phyloP scores from a whole-genome alignment of 768 basidiomycete species.

The Myochromella boudieri region DNA sequence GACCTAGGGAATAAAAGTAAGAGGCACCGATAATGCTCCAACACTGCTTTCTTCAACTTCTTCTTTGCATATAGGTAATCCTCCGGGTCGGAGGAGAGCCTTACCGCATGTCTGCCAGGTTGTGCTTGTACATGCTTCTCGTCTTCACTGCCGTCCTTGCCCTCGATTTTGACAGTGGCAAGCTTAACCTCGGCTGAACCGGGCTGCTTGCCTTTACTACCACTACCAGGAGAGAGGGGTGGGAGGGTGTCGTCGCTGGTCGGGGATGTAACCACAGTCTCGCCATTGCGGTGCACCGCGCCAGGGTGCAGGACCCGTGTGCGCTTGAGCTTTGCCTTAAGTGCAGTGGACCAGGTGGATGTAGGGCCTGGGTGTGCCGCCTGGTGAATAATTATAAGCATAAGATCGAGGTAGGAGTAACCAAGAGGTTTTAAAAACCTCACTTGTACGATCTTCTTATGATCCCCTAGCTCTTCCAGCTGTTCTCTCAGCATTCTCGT shows the following conservation, averaged over 20 bases:
- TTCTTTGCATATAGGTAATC: constrained; percentile 85
- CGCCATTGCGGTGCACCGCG: no score
- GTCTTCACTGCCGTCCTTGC: constrained; percentile 5
- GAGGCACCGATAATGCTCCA: constrained; percentile 78
- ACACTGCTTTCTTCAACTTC: constrained; percentile 77
- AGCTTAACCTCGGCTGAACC: no score
- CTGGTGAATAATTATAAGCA: not conserved
- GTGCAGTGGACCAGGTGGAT: constrained; percentile 9
- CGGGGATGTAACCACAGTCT: no score
- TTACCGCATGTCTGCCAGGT: constrained; percentile 2
- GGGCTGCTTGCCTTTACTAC: no score
- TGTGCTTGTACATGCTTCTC: constrained; percentile 9
- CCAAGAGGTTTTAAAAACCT: constrained; percentile 15
- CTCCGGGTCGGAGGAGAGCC: constrained; percentile 57
- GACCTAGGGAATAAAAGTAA: not conserved
- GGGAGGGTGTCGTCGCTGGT: no score
- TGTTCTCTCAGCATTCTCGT: constrained; percentile 59
- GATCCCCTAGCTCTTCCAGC: constrained; percentile 71
- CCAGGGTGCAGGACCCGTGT: not conserved
- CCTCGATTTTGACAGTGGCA: no score
- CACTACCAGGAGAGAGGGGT: no score
- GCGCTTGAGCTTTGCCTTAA: constrained; percentile 1
- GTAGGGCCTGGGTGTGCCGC: not conserved
- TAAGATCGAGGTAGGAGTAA: not conserved
- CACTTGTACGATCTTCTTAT: constrained; percentile 61